phyloP scores from a whole-genome alignment of 2,329 filamentous ascomycete species.

The Albophoma yamanashiensis region DNA sequence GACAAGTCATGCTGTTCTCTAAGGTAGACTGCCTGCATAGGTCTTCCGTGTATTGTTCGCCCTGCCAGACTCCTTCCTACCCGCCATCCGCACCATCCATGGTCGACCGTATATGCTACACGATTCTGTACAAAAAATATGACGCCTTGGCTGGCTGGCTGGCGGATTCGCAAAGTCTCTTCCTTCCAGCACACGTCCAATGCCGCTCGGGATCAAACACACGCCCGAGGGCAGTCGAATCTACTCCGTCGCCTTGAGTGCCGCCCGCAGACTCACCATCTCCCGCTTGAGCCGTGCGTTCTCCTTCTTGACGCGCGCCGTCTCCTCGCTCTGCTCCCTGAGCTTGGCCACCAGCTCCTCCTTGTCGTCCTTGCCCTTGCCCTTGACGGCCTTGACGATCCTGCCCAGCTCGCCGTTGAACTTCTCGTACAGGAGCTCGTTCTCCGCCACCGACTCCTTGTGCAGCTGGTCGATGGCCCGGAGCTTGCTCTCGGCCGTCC shows the following conservation, averaged over 20 bases:
- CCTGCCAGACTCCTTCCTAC: not conserved
- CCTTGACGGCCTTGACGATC: slow-evolving; percentile 65
- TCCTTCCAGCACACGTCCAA: not conserved
- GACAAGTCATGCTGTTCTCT: not conserved
- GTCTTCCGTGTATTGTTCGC: not conserved
- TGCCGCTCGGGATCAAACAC: not conserved
- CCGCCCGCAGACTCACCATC: slow-evolving; percentile 56
- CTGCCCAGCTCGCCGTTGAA: slow-evolving; percentile 87
- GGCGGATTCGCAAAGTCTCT: not conserved
- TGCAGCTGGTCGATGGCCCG: slow-evolving; percentile 81
- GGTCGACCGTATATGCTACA: not conserved
- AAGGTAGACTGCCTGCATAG: not conserved
- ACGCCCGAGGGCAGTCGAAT: slow-evolving; percentile 4
- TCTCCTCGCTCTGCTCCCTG: slow-evolving; percentile 67
- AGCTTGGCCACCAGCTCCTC: slow-evolving; percentile 65
- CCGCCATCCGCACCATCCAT: not conserved
- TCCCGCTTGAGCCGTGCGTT: slow-evolving; percentile 76
- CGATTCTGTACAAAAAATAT: not conserved
- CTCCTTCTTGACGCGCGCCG: slow-evolving; percentile 69
- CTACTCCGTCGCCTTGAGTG: slow-evolving; percentile 35
- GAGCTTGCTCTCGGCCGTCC: slow-evolving; percentile 66
- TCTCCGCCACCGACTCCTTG: slow-evolving; percentile 79
- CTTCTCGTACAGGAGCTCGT: slow-evolving; percentile 81
- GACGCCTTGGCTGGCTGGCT: not conserved
- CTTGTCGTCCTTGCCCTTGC: slow-evolving; percentile 64